phyloP scores from a whole-genome alignment of 139 green algal species.

The Picochlorum sp. region DNA sequence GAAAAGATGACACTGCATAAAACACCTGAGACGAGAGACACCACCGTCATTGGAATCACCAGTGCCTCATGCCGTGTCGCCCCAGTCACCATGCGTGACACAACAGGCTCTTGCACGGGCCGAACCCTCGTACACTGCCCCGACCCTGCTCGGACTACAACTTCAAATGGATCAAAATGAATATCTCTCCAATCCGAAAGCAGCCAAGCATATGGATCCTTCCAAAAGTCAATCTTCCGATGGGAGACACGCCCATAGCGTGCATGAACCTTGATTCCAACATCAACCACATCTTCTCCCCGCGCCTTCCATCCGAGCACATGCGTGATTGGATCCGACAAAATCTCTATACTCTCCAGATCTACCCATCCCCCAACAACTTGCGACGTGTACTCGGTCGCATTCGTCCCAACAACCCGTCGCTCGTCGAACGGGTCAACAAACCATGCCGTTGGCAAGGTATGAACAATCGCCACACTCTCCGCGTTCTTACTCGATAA shows the following conservation, averaged over 20 bases:
- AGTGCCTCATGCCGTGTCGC: too few relatives aligned
- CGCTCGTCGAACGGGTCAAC: conserved; percentile 2
- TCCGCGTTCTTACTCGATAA: background rate
- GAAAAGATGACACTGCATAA: too few relatives aligned
- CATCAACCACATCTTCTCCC: background rate
- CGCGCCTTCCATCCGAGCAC: background rate
- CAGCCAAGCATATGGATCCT: background rate
- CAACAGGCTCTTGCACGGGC: too few relatives aligned
- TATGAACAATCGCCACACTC: conserved; percentile 17
- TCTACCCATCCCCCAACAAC: conserved; percentile 20
- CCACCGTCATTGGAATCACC: too few relatives aligned
- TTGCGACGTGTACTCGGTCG: background rate
- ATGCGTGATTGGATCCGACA: conserved; percentile 4
- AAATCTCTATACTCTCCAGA: conserved; percentile 27
- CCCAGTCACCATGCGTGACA: too few relatives aligned
- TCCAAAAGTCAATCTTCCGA: background rate
- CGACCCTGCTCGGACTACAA: too few relatives aligned
- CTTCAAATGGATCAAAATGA: too few relatives aligned
- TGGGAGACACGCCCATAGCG: background rate
- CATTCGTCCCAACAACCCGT: background rate
- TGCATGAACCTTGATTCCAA: conserved; percentile 1
- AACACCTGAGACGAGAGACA: too few relatives aligned
- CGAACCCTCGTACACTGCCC: too few relatives aligned
- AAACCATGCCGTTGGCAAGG: conserved; percentile 10
- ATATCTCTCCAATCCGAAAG: background rate